Percentiles rank a stretch among this genome's conserved stretches.
phyloP scores from a whole-genome alignment of 208 protist species.

The Giardia muris region DNA sequence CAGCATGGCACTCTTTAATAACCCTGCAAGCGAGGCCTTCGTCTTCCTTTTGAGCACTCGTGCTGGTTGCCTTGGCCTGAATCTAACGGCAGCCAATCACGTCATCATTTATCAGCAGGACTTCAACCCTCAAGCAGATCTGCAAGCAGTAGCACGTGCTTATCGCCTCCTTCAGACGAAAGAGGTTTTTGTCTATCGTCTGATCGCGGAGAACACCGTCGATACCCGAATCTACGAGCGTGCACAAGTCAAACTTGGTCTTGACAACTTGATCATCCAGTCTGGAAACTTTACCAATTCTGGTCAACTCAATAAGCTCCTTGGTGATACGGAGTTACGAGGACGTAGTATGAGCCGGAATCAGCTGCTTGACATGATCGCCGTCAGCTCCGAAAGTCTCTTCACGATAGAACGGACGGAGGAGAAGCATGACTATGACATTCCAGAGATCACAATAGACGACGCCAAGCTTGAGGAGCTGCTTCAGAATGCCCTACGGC shows the following conservation, averaged over 20 bases:
- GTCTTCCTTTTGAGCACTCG: conserved; percentile 88
- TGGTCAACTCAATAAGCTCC: background rate
- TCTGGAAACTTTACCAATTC: conserved; percentile 11
- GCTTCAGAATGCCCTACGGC: background rate
- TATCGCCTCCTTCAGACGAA: conserved; percentile 16
- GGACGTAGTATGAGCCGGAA: background rate
- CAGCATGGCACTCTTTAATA: conserved; percentile 41
- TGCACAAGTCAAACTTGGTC: background rate
- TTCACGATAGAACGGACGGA: background rate
- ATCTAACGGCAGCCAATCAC: conserved; percentile 90
- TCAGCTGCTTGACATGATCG: background rate
- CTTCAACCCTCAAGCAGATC: conserved; percentile 79
- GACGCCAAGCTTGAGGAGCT: background rate
- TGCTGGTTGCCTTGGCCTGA: conserved; percentile 83
- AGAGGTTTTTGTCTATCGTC: background rate
- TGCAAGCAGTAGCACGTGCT: conserved; percentile 68
- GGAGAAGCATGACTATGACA: background rate
- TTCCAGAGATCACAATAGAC: background rate
- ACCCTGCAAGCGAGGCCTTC: conserved; percentile 60
- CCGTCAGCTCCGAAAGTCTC: background rate
- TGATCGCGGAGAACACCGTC: conserved; percentile 10
- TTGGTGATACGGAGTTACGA: background rate
- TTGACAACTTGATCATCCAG: conserved; percentile 22
- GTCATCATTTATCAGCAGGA: conserved; percentile 96
- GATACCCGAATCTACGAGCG: conserved; percentile 14